Evolutionary conservation across 495 filamentous ascomycete genomes (phyloP), one percentile per base, ranked within the genome.

Genomic region (Penicillium angulare): DNA sequence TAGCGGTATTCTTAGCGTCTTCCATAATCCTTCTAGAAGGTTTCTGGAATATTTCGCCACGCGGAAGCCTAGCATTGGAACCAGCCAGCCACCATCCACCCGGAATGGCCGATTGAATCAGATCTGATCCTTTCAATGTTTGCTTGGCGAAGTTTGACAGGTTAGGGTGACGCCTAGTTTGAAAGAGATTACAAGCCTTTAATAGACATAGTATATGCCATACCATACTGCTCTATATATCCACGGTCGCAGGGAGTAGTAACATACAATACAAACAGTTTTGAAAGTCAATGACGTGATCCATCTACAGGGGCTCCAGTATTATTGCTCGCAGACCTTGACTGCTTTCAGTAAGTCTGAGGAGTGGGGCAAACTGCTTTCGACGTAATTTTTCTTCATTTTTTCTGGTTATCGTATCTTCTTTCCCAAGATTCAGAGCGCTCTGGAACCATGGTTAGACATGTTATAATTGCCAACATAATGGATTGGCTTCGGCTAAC

Each of bases 11-110:
- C 60, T 58, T 66, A 63, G 63, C 40, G 63, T 47, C 43, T 71
- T 72, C 68, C 29, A 62, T 60, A 65, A 66, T 26, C 23, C 21
- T 72, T 72, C 69, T 63, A 48, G 63, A 70, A 67, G 50, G 35
- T 32, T 70, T 68, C 67, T 69, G 64, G 68, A 18, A 47, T n/a
- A 12, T 4, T 52, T 58, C 33, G 53, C 58, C 49, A 61, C 54
- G 18, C 36, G 36, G 13, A 31, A n/a, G n/a, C n/a, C 27, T 31
- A 7, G 2, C 27, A 9, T 31, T 31, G 9, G 16, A 7, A 20
- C 7, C 36, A 39, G 36, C 18, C 33, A 35, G 33, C 33, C 33
- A 39, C 20, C 17, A 31, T 31, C 17, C 36, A 10, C 10, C 22
- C 36, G 36, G 36, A 41, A 13, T 41, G 21, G 38, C 38, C 38